Conservation (phyloP, 2,329 filamentous ascomycete species). For the Ceratocystiopsis sp. region DNA sequence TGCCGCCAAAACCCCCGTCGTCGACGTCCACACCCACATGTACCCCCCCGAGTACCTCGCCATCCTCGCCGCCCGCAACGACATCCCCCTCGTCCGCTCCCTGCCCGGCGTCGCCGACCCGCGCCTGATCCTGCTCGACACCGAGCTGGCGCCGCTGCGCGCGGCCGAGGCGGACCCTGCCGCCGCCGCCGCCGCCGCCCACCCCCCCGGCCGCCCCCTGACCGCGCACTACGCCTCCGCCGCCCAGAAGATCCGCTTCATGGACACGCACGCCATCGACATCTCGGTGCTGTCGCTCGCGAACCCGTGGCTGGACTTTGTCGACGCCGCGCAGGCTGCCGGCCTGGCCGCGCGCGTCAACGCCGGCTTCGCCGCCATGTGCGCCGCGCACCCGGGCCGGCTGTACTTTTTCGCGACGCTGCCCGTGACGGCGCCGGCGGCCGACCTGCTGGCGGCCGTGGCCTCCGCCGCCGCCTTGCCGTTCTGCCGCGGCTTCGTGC, state of each 20-base stretch:
- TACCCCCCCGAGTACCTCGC: constrained; percentile 47
- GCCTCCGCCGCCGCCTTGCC: constrained; percentile 40
- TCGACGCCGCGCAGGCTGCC: constrained; percentile 42
- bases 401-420: constrained; percentile 74
- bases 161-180: constrained; percentile 25
- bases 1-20: constrained; percentile 19
- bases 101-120: constrained; percentile 37
- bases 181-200: constrained; percentile 2
- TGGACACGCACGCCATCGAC: constrained; percentile 68
- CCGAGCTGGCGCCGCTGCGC: constrained; percentile 23
- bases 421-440: constrained; percentile 51
- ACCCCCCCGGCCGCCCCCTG: constrained; percentile 61
- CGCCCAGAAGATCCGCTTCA: constrained; percentile 65
- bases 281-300: constrained; percentile 76
- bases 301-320: constrained; percentile 88
- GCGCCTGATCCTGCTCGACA: constrained; percentile 47
- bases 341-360: constrained; percentile 54
- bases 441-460: constrained; percentile 49
- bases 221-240: constrained; percentile 73
- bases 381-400: constrained; percentile 44
- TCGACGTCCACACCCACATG: constrained; percentile 56
- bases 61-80: constrained; percentile 39
- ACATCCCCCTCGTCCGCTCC: constrained; percentile 54
- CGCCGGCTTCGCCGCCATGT: constrained; percentile 58
- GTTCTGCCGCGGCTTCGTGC: constrained; percentile 68